Evolutionary conservation across 2,329 filamentous ascomycete species (phyloP), one percentile per base, ranked within the genome.

Genomic region (Fusarium piperis): DNA sequence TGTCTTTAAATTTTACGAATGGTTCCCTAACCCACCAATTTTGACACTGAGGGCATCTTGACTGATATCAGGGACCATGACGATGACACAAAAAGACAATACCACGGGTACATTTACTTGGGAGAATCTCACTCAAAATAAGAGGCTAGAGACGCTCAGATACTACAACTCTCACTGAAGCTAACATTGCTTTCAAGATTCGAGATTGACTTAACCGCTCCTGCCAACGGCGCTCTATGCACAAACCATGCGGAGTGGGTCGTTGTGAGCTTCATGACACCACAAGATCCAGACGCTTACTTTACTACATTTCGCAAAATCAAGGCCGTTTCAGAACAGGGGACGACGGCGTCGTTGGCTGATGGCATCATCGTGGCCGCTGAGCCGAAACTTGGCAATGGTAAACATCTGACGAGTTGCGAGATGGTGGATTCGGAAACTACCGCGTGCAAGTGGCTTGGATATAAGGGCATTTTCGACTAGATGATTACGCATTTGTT

Each of bases 171-270:
- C 15, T 16, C 10, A 7, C 26, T n/a, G 10, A 12, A 18, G 11
- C 58, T 61, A 16, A 61, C 35, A 10, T 33, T 11, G 5, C 5
- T 26, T 18, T 8, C 12, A 1, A 66, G 64, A 39, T 66, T 66
- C 26, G 38, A 39, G 0, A 66, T 52, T 16, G 53, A 66, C 2
- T 16, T 66, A 3, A 39, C 44, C 3, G 59, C 64, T 8, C 59
- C 59, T 3, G 53, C 12, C 7, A 66, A 63, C 16, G 64, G 59
- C 6, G 63, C 64, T 5, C 20, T 66, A 0, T 66, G 64, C 23
- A 63, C 64, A 4, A 66, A 66, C 28, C 64, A 66, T 11, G 64
- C 64, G 0, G 64, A 63, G 12, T 66, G 64, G 59, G 63, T 66
- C 6, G 20, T 63, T 1, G 64, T 63, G 23, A 66, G 59, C 18